Evolutionary conservation across 164 flowering plant genomes (phyloP).

Genomic region (Amborella trichopoda): DNA sequence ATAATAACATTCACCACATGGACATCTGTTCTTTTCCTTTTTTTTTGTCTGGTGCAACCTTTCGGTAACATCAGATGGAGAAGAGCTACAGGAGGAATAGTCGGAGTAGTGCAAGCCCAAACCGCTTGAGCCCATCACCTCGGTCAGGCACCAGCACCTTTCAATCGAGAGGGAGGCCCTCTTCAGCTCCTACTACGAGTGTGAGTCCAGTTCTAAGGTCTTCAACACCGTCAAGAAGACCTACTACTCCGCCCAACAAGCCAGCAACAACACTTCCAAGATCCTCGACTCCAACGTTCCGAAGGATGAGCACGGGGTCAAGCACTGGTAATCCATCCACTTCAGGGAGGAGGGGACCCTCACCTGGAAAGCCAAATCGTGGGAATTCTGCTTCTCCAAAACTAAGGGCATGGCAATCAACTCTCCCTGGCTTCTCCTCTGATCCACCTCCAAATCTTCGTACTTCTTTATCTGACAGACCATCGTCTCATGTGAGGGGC

Average conservation of each 20-base stretch:
- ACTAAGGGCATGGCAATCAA: slow-evolving; percentile 75
- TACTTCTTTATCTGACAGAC: slow-evolving; percentile 82
- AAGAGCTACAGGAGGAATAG: slow-evolving; percentile 45
- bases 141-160: slow-evolving; percentile 32
- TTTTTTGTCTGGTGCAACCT: too few species aligned
- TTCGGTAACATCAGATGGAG: slow-evolving; percentile 22
- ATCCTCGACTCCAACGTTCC: slow-evolving; percentile 62
- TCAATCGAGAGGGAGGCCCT: slow-evolving; percentile 60
- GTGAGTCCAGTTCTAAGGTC: slow-evolving; percentile 31
- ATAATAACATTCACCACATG: too few species aligned
- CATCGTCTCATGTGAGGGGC: slow-evolving; percentile 80
- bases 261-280: slow-evolving; percentile 47
- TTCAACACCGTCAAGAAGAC: slow-evolving; percentile 50
- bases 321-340: slow-evolving; percentile 24
- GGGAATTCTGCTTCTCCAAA: slow-evolving; percentile 90
- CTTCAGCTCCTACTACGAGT: slow-evolving; percentile 62
- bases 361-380: slow-evolving; percentile 56
- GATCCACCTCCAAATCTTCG: slow-evolving; percentile 96
- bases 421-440: slow-evolving; percentile 79
- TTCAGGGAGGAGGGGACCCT: slow-evolving; percentile 48
- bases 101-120: slow-evolving; percentile 90
- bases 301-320: slow-evolving; percentile 62
- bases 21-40: too few species aligned
- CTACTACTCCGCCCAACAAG: slow-evolving; percentile 69
- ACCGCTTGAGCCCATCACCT: slow-evolving; percentile 82